Base-by-base conservation (phyloP, 1,284 basidiomycete species). In the Heliocybe sulcata region DNA sequence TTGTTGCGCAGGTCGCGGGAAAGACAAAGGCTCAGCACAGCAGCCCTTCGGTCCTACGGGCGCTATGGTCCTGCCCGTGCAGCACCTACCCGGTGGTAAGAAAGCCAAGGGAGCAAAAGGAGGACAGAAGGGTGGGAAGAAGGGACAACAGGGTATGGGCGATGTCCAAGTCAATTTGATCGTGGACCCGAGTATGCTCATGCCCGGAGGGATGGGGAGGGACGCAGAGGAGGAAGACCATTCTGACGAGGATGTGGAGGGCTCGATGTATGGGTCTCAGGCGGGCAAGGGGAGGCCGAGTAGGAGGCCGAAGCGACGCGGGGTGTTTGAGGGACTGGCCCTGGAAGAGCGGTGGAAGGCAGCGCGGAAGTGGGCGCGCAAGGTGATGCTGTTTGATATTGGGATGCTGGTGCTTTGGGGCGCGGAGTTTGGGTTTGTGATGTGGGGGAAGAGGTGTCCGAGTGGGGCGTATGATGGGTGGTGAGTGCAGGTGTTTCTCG, bases 81-180 rank as follows among this genome's bases (percentile, higher is more conserved):
- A 77, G 54, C 70, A 72, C 19, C 63, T 77, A 4, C 73, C 73
- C 0, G 70, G 67, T 2, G 74, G 64, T 9, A 65, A 73, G 57
- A 69, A 71, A 54, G 65, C 71, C 56, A 74, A 72, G 53, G 71
- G 70, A 54, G 64, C 61, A 23, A 69, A 68, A 56, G 66, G 63
- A 33, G 58, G 59, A 42, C 64, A 63, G 56, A 67, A 71, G 56
- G 66, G 66, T 27, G 66, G 64, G 10, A 63, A 64, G 33, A 63
- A 60, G 9, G 64, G 63, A 48, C 73, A 75, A 45, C 69, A 49
- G 69, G 73, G 65, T 61, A 22, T 61, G 48, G 63, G 73, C 4
- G 75, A 79, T 59, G 79, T 87, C 0, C 84, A 87, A 56, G 83
- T 87, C 53, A 88, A 87, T 63, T 71, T 87, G 48, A 87, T 87